Evolutionary conservation across 768 basidiomycete genomes (phyloP).

Genomic region (Suillus brevipes): DNA sequence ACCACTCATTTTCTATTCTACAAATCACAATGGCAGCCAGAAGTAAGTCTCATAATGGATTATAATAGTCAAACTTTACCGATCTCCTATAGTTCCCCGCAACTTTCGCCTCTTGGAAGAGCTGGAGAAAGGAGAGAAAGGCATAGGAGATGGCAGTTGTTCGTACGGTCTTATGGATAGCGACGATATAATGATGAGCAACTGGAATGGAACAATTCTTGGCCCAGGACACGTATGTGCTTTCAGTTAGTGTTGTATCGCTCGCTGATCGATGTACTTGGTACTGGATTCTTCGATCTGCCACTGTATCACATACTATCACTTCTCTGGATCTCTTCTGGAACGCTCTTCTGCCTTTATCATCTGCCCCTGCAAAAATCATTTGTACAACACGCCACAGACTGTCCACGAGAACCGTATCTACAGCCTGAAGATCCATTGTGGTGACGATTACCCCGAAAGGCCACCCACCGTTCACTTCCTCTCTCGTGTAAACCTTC

Average conservation of each 20-base stretch:
- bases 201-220: constrained; percentile 99
- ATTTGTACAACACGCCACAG: constrained; percentile 36
- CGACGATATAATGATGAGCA: constrained; percentile 96
- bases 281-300: background rate
- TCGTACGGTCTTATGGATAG: constrained; percentile 94
- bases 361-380: background rate
- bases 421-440: constrained; percentile 91
- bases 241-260: background rate
- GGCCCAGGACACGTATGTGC: constrained; percentile 91
- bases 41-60: constrained; percentile 36
- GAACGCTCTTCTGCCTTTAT: background rate
- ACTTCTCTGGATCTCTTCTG: background rate
- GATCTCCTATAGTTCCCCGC: constrained; percentile 73
- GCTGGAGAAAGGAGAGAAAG: constrained; percentile 99
- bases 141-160: constrained; percentile 96
- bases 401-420: constrained; percentile 99
- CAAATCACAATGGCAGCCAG: constrained; percentile 53
- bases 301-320: background rate
- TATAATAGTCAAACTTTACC: background rate
- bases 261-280: background rate
- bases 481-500: constrained; percentile 87
- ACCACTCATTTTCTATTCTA: constrained; percentile 11
- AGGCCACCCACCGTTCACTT: constrained; percentile 80
- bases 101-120: constrained; percentile 97
- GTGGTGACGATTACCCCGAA: constrained; percentile 77